Evolutionary conservation across 1,284 basidiomycete species (phyloP), one percentile per base, ranked within the genome.

Genomic region (Boletus sp.): DNA sequence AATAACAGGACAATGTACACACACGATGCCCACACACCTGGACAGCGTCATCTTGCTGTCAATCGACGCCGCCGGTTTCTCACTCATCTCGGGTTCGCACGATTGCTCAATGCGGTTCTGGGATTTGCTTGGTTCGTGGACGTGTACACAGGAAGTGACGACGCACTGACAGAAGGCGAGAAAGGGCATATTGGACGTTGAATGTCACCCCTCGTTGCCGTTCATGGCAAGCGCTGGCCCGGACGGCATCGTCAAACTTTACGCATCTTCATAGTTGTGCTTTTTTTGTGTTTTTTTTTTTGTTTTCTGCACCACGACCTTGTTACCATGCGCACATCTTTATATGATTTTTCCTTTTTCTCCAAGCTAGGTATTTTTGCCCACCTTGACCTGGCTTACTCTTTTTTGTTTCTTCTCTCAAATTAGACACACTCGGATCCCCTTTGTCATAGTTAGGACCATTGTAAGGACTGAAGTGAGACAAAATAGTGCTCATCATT

Each of bases 51-150:
- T 94, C 6, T 93, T 91, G 27, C 76, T 99, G 35, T 91, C 93
- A 42, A 88, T 98, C 60, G 94, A 96, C 61, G 85, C 92, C 0
- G 80, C 92, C 3, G 92, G 92, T 43, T 85, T 96, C 73, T 89
- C 89, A 12, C 84, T 98, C 44, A 89, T 95, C 4, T 95, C 94
- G 2, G 92, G 91, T 42, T 91, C 92, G 51, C 93, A 97, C 69
- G 96, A 99, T 73, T 95, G 95, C 71, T 95, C 93, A 20, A 80
- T 95, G 46, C 89, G 96, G 24, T 91, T 98, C 76, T 99, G 96
- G 97, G 93, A 98, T 74, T 77, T 98, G 56, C 82, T 92, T n/a
- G 89, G 85, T 57, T 81, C 85, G 53, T 81, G 84, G 51, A 82
- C 84, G 51, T 97, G 94, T 72, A 78, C 95, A 33, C 96, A 98